Base-by-base conservation (phyloP, 805 yeast genomes). In the Candida golubevii region DNA sequence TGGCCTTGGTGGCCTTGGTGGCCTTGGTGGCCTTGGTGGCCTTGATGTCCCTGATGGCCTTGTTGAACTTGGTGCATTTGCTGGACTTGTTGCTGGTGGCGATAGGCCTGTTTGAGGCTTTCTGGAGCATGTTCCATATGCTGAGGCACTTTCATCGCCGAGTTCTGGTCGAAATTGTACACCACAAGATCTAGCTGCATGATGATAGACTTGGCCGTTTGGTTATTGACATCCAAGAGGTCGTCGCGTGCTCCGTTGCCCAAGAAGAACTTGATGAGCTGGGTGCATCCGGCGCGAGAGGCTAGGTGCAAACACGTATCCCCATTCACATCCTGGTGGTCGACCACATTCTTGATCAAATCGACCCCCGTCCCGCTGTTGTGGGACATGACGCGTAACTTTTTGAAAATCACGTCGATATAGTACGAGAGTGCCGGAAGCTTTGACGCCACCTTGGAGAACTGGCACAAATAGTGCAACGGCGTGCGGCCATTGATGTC, bases 251-350 rank as follows among this genome's bases (percentile, higher is more conserved):
- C 97, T 32, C 97, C 97, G 44, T 87, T 85, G 50, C 87, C 90
- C 41, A 93, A 63, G 39, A 93, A 72, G 49, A 85, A 87, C 50
- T 85, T 88, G 8, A 85, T 90, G 44, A 93, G 77, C 36, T 85
- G 81, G 38, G 73, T 61, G 41, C 83, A 77, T 8, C 95, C 95
- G 8, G 78, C 66, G 32, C 79, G 71, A 12, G 80, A 78, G 0
- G 96, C 89, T 36, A 91, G 69, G 56, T 88, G 95, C 39, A 89
- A 66, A 7, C 95, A 88, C 0, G 97, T 88, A 54, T 89, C 88
- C 5, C 97, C 97, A 48, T 80, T 74, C 18, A 72, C 74, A 62
- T 93, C 98, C 58, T 80, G 87, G 54, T 83, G 89, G 57, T 88
- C 85, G 27, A 85, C 59, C 34, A 85, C 81, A 42, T 77, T 73